phyloP scores from a whole-genome alignment of 805 yeast genomes.

The Schwanniomyces pseudopolymorphus region DNA sequence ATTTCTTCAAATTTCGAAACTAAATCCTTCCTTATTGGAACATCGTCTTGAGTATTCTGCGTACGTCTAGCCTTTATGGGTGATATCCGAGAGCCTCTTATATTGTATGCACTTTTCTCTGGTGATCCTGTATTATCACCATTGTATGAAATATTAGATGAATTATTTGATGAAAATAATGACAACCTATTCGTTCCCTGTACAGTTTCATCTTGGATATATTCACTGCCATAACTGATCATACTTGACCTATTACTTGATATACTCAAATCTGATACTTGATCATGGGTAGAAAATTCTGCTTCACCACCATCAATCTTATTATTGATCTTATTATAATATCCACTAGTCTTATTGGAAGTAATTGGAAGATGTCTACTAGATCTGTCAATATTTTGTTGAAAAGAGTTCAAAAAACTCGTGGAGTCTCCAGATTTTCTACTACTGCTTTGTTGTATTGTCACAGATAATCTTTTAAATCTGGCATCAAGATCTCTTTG shows the following conservation, averaged over 20 bases:
- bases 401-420: constrained; percentile 37
- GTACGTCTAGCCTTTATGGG: constrained; percentile 17
- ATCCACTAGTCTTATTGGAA: constrained; percentile 9
- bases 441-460: constrained; percentile 29
- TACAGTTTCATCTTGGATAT: background rate
- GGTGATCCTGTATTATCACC: constrained; percentile 2
- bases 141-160: constrained; percentile 9
- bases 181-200: background rate
- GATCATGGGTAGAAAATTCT: constrained; percentile 8
- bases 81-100: constrained; percentile 17
- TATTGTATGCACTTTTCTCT: constrained; percentile 7
- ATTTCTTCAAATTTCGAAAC: constrained; percentile 16
- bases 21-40: constrained; percentile 29
- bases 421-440: constrained; percentile 39
- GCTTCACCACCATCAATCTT: constrained; percentile 11
- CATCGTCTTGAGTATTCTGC: constrained; percentile 15
- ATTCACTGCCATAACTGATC: constrained; percentile 12
- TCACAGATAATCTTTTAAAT: constrained; percentile 37
- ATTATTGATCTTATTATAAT: constrained; percentile 31
- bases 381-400: constrained; percentile 34
- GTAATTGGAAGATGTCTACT: constrained; percentile 11
- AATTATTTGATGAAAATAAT: background rate
- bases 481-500: constrained; percentile 32
- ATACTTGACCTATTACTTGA: constrained; percentile 25
- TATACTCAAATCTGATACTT: constrained; percentile 20